phyloP scores from a whole-genome alignment of 257 asterid genomes.

The Coffea eugenioides region DNA sequence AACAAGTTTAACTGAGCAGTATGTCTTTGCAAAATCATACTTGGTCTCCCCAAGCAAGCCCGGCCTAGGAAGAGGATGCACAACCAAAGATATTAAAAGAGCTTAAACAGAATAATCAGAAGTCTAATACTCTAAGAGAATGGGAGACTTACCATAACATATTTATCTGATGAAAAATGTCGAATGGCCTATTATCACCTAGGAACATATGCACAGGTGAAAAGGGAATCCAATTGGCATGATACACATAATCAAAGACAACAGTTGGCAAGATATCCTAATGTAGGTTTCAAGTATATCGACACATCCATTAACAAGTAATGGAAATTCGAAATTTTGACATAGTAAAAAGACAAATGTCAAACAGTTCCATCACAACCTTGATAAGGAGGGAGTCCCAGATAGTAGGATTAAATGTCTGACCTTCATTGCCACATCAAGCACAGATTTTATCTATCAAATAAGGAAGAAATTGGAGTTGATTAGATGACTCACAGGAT shows the following conservation, averaged over 20 bases:
- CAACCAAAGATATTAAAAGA: slow-evolving; percentile 17
- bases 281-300: not conserved
- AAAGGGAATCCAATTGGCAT: slow-evolving; percentile 19
- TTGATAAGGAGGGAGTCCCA: slow-evolving; percentile 98
- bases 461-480: slow-evolving; percentile 19
- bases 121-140: slow-evolving; percentile 3
- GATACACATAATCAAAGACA: slow-evolving; percentile 14
- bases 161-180: slow-evolving; percentile 95
- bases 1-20: slow-evolving; percentile 60
- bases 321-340: not conserved
- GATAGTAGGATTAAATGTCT: slow-evolving; percentile 85
- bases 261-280: not conserved
- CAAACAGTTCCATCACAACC: slow-evolving; percentile 44
- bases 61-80: slow-evolving; percentile 60
- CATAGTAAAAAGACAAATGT: not conserved
- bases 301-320: slow-evolving; percentile 1
- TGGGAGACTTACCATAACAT: slow-evolving; percentile 71
- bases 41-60: slow-evolving; percentile 92
- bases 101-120: not conserved
- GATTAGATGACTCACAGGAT: not conserved
- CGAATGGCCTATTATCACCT: slow-evolving; percentile 93
- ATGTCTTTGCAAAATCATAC: slow-evolving; percentile 80
- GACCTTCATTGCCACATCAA: slow-evolving; percentile 68
- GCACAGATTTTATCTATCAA: slow-evolving; percentile 62
- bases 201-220: slow-evolving; percentile 51